Evolutionary conservation across 352 stramenopile species (phyloP).

Genomic region (Phytopythium litorale): DNA sequence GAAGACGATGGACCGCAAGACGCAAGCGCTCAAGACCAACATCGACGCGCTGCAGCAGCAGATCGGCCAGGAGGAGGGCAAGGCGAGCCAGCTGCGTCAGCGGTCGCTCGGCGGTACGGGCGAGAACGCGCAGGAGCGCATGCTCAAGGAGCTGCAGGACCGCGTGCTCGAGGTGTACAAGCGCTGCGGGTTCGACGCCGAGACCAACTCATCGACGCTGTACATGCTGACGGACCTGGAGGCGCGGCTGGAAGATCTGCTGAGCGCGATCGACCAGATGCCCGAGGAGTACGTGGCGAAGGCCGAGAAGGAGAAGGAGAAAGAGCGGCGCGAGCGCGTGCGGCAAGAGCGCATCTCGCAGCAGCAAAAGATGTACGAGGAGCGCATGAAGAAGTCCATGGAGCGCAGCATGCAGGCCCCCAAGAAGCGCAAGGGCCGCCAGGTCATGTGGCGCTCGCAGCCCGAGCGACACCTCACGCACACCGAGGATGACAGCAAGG

Average conservation of each 20-base stretch:
- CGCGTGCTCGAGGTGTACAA: constrained; percentile 90
- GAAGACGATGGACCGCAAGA: constrained; percentile 88
- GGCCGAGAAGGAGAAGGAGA: constrained; percentile 94
- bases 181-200: constrained; percentile 90
- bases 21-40: constrained; percentile 77
- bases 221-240: constrained; percentile 95
- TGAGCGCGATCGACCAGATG: constrained; percentile 91
- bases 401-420: constrained; percentile 90
- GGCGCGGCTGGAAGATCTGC: constrained; percentile 86
- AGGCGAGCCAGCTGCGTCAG: constrained; percentile 68
- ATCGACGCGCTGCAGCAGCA: constrained; percentile 89
- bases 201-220: constrained; percentile 89
- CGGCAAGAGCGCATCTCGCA: constrained; percentile 89
- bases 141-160: constrained; percentile 89
- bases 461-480: constrained; percentile 75
- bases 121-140: constrained; percentile 86
- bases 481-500: constrained; percentile 72
- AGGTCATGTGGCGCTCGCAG: constrained; percentile 92
- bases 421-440: constrained; percentile 90
- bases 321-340: constrained; percentile 89
- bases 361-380: constrained; percentile 92
- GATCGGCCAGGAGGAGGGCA: constrained; percentile 83
- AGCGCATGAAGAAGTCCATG: constrained; percentile 93
- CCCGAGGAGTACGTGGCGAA: constrained; percentile 92
- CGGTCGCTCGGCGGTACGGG: constrained; percentile 64